Base-by-base conservation (phyloP, 2,329 filamentous ascomycete genomes). In the Neonectria magnoliae region DNA sequence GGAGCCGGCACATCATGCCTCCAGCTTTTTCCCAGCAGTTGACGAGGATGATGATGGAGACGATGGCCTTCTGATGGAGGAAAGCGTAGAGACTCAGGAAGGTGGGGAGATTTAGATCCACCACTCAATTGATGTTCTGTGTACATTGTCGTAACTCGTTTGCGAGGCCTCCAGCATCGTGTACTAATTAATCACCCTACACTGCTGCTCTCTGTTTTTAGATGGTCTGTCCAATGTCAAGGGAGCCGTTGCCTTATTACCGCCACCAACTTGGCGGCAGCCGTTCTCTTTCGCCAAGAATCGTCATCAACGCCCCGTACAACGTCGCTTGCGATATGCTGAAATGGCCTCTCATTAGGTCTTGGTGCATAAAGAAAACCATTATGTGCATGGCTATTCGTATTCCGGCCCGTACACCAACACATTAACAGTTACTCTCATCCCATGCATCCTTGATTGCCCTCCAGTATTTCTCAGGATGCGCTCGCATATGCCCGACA, bases 151-250 rank as follows among this genome's bases (percentile, higher is more conserved):
- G 14, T n/a, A n/a, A n/a, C 14, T n/a, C 14, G 14, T 6, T 8
- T n/a, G 14, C 5, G 81, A 18, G 79, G 77, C 25, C 52, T 84
- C 11, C 76, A 80, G 1, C 77, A 81, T 66, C 78, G 80, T 22
- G 70, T 86, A 25, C 25, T 25, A 25, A 25, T 25, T 25, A 18
- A 79, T 87, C 66, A 84, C 84, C 57, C 78, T 86, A 16, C 89
- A 89, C 68, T 82, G 87, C 4, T 81, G 83, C 1, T 80, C 89
- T 1, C 88, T 89, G 73, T 82, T 83, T 13, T 50, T 87, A 2
- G 79, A 87, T 18, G 82, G 84, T 57, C 67, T 87, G n/a, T 76
- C 79, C 69, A 89, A 89, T 69, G 73, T 83, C 18, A 79, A 79
- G 11, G 85, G 84, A 18, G 79, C 85, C 31, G 73, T 81, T 41